Percentiles rank a stretch among this genome's conserved stretches.
Conservation (phyloP, 2,329 filamentous ascomycete species). For the Pseudogymnoascus verrucosus region DNA sequence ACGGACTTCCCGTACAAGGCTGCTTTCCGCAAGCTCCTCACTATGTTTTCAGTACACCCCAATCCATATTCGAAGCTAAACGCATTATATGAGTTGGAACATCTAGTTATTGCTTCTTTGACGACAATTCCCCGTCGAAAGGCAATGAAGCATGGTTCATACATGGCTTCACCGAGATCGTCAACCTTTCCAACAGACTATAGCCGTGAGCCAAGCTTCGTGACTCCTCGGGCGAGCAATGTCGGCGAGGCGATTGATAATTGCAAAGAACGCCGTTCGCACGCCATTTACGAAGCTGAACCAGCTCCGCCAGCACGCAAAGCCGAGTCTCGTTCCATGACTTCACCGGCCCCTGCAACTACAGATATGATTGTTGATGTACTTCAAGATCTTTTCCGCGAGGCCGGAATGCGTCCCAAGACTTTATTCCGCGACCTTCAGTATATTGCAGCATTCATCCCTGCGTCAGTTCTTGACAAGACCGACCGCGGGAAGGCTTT, state of each 20-base stretch:
- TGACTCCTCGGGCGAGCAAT: conserved; percentile 34
- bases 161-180: background rate
- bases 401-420: conserved; percentile 63
- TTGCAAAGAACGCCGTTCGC: conserved; percentile 58
- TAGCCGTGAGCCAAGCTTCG: conserved; percentile 1
- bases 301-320: conserved; percentile 52
- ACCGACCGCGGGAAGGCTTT: conserved; percentile 70
- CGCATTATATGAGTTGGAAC: conserved; percentile 73
- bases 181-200: conserved; percentile 6
- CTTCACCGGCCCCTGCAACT: conserved; percentile 23
- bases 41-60: conserved; percentile 80
- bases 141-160: background rate
- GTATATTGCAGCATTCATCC: conserved; percentile 61
- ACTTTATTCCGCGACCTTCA: conserved; percentile 77
- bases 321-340: conserved; percentile 38
- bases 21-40: conserved; percentile 71
- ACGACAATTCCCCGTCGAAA: conserved; percentile 27
- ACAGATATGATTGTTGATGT: conserved; percentile 54
- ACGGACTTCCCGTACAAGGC: conserved; percentile 69
- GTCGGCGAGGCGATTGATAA: conserved; percentile 64
- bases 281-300: conserved; percentile 39
- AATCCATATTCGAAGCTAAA: conserved; percentile 83
- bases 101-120: conserved; percentile 70
- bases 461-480: conserved; percentile 51
- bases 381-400: conserved; percentile 59